A percentile compares a stretch with the other conserved stretches of the same genome.
These are phyloP conservation scores for Phyllosticta citrichinensis DNA, from an alignment of 2,329 filamentous ascomycete genomes.

Conservation along the genomic window DNA sequence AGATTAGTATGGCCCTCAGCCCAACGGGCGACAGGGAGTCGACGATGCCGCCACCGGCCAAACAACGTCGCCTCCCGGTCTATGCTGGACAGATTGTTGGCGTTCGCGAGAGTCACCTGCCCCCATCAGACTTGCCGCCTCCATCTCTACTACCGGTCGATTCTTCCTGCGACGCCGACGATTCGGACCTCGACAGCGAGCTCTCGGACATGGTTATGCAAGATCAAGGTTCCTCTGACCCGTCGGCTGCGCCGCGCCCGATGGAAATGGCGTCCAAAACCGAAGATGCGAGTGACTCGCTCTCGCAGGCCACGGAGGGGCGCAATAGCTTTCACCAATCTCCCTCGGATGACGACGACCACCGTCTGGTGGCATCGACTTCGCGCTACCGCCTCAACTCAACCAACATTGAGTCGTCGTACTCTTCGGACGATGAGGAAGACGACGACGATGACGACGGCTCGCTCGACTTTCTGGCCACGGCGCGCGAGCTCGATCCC, in stretches of 20 bases:
- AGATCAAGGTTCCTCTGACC: not conserved
- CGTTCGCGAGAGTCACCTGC: slow-evolving; percentile 54
- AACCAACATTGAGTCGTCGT: slow-evolving; percentile 1
- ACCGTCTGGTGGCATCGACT: not conserved
- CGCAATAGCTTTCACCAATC: not conserved
- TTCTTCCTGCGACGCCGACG: slow-evolving; percentile 24
- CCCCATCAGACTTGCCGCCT: slow-evolving; percentile 34
- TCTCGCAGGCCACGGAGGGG: not conserved
- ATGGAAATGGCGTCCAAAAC: not conserved
- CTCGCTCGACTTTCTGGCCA: slow-evolving; percentile 36
- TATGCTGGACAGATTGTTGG: slow-evolving; percentile 39
- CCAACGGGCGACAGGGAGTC: not conserved
- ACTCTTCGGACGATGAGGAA: slow-evolving; percentile 18
- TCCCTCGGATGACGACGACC: slow-evolving; percentile 15
- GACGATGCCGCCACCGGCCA: not conserved
- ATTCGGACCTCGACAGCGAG: slow-evolving; percentile 27
- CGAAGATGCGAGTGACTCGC: not conserved
- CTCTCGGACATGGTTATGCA: slow-evolving; percentile 12
- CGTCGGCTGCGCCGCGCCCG: slow-evolving; percentile 19
- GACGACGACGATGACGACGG: slow-evolving; percentile 26
- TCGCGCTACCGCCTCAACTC: not conserved
- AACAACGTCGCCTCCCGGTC: not conserved
- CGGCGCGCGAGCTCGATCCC: slow-evolving; percentile 34
- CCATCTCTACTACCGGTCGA: slow-evolving; percentile 34
- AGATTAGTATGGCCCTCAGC: not conserved